Conservation (phyloP, 164 flowering plant species). For the Akebia trifoliata region DNA sequence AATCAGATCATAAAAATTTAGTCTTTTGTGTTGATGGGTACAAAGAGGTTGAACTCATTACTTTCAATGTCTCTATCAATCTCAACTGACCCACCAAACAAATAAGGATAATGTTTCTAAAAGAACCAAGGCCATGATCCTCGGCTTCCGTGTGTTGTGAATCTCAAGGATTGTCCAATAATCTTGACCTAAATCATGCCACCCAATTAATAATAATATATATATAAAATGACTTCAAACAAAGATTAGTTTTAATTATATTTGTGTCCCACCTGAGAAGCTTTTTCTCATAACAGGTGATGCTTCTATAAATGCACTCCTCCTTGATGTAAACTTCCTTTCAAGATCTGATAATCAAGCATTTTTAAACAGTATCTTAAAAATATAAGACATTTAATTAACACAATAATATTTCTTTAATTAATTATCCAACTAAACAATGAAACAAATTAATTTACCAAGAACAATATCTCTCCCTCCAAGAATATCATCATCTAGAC, state of each 20-base stretch:
- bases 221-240: background rate
- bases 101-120: background rate
- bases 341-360: slow-evolving; percentile 41
- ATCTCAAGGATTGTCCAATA: background rate
- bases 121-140: too few species aligned
- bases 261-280: slow-evolving; percentile 47
- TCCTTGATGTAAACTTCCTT: slow-evolving; percentile 29
- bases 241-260: background rate
- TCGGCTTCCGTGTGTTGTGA: background rate
- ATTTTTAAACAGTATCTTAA: background rate
- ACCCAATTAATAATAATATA: too few species aligned
- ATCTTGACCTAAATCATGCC: too few species aligned
- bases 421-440: background rate
- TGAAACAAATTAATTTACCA: slow-evolving; percentile 11
- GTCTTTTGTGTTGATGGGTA: slow-evolving; percentile 6
- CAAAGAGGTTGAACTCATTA: background rate
- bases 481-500: slow-evolving; percentile 30
- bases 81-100: slow-evolving; percentile 3
- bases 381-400: background rate
- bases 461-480: slow-evolving; percentile 18
- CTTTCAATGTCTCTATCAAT: slow-evolving; percentile 5
- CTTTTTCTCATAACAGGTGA: slow-evolving; percentile 40
- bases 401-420: background rate
- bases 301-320: slow-evolving; percentile 36
- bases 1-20: slow-evolving; percentile 12